Evolutionary conservation across 768 basidiomycete species (phyloP), one percentile per base, ranked within the genome.

Genomic region (Russula sp.): DNA sequence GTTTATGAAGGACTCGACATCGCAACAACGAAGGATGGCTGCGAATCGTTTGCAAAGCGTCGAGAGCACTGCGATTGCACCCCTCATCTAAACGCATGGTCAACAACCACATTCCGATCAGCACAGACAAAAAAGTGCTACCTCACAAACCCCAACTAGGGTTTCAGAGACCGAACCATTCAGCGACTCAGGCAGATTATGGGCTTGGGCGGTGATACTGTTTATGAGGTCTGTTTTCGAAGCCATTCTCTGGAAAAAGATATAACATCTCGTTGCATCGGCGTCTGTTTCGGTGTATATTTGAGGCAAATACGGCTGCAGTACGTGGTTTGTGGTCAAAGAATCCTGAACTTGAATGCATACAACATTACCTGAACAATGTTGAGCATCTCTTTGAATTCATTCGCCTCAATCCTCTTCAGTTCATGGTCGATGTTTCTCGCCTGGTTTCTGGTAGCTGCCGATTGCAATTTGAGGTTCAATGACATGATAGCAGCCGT

Each of bases 111-210:
- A 43, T 16, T 29, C 35, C 48, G 11, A 34, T 52, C n/a, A 29
- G 9, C 29, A 38, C 20, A 7, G 25, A 56, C 53, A 2, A 41
- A 20, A 55, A 9, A 45, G 45, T n/a, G 32, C 35, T 63, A 90
- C 91, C 80, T 98, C 96, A 74, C 96, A 98, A 41, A 97, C 85
- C 18, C 92, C 92, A n/a, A 97, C 93, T 13, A 98, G 79, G 1
- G 79, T 81, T 56, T 97, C 95, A 0, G 92, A 87, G 0, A 93
- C 88, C 43, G 83, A 77, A 0, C 86, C 85, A 65, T 87, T 90
- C 25, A 98, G 83, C 4, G 90, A 84, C 42, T 93, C 91, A 7
- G 94, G 92, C 35, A 99, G 75, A 39, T 83, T 83, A 69, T 98
- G 90, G 16, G 84, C 82, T 65, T 92, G 87, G 1, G 88, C 91